These are phyloP conservation scores for Porogramme epimiltina DNA, from an alignment of 1,284 basidiomycete genomes.

Conservation along the genomic window DNA sequence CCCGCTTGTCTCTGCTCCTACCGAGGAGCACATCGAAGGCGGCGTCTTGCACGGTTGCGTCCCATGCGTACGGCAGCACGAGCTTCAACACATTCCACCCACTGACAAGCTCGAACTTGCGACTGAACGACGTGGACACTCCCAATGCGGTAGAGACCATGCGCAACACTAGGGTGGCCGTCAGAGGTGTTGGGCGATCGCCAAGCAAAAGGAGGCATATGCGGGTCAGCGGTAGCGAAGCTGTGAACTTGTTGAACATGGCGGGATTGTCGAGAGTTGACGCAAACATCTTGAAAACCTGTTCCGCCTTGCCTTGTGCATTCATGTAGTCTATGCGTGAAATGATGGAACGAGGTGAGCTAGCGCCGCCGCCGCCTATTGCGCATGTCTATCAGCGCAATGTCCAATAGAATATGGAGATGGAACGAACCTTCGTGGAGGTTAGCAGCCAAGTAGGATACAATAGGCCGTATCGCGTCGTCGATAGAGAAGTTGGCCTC, in stretches of 20 bases:
- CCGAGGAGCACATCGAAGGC: slow-evolving; percentile 70
- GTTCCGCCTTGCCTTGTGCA: slow-evolving; percentile 58
- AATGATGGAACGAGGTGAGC: slow-evolving; percentile 58
- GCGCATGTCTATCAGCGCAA: background rate
- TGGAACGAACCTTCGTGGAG: slow-evolving; percentile 66
- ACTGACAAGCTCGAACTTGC: slow-evolving; percentile 75
- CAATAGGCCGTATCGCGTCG: slow-evolving; percentile 79
- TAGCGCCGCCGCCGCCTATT: slow-evolving; percentile 33
- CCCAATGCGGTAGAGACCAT: slow-evolving; percentile 59
- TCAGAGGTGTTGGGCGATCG: slow-evolving; percentile 59
- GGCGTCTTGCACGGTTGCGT: slow-evolving; percentile 59
- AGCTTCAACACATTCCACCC: slow-evolving; percentile 74
- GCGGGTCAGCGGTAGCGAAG: slow-evolving; percentile 71
- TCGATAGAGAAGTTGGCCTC: slow-evolving; percentile 69
- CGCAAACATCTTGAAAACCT: slow-evolving; percentile 61
- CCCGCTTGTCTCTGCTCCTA: slow-evolving; percentile 25
- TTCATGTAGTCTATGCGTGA: slow-evolving; percentile 53
- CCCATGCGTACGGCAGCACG: slow-evolving; percentile 70
- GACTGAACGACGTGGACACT: slow-evolving; percentile 57
- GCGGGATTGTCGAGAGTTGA: slow-evolving; percentile 54
- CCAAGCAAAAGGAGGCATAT: slow-evolving; percentile 76
- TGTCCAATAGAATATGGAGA: background rate
- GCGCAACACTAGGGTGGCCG: slow-evolving; percentile 61
- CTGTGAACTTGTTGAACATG: slow-evolving; percentile 63
- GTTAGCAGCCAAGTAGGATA: slow-evolving; percentile 85